Conservation (phyloP, 257 asterid species). For the Plantago ovata region DNA sequence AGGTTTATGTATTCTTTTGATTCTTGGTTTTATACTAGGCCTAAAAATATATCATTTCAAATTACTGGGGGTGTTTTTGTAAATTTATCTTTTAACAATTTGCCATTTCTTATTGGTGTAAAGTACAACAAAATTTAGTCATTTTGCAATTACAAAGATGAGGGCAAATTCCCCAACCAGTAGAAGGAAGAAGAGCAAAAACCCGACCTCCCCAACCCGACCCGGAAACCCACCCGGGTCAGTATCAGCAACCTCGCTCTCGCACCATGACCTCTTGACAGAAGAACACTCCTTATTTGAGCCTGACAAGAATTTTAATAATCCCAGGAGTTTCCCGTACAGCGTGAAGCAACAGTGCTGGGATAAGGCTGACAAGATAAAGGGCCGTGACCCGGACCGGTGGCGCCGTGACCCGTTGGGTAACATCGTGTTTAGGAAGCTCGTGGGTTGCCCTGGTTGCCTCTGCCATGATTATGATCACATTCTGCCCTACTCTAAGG, state of each 20-base stretch:
- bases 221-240: conserved; percentile 21
- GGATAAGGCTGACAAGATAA: conserved; percentile 83
- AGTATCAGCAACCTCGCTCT: conserved; percentile 38
- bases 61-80: too few species aligned
- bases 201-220: conserved; percentile 33
- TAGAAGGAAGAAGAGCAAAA: conserved; percentile 23
- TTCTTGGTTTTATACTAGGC: too few species aligned
- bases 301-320: conserved; percentile 36
- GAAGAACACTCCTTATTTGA: conserved; percentile 50
- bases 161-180: conserved; percentile 27
- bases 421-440: conserved; percentile 72
- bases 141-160: conserved; percentile 11
- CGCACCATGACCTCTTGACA: conserved; percentile 38
- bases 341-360: conserved; percentile 91
- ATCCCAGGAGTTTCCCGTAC: conserved; percentile 84
- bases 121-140: too few species aligned
- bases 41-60: too few species aligned
- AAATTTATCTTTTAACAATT: too few species aligned
- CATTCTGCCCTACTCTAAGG: conserved; percentile 88
- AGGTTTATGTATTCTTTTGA: too few species aligned
- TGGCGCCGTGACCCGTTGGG: conserved; percentile 94
- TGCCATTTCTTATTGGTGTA: too few species aligned
- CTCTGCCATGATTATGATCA: conserved; percentile 97
- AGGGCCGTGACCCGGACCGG: conserved; percentile 86
- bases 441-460: conserved; percentile 97